A percentile compares a stretch with the other conserved stretches of the same genome.
These are phyloP conservation scores for Bisporella sp. DNA, from an alignment of 2,329 filamentous ascomycete species.

Conservation along the genomic window DNA sequence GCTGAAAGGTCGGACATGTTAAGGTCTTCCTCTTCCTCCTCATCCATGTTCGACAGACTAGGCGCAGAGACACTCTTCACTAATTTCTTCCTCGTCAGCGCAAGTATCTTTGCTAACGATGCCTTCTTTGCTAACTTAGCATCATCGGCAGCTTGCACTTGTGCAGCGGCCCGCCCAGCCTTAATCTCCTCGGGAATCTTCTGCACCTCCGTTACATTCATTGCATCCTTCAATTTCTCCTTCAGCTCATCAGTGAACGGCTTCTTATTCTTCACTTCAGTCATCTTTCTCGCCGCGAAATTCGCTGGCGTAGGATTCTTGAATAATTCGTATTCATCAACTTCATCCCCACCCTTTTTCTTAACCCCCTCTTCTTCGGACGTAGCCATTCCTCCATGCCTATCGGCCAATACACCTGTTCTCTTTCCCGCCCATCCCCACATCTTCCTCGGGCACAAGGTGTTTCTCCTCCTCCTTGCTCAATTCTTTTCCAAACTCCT, in stretches of 20 bases:
- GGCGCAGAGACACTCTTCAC: constrained; percentile 34
- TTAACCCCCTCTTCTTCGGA: constrained; percentile 65
- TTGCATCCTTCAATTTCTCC: constrained; percentile 14
- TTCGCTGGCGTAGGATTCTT: constrained; percentile 23
- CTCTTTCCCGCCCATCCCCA: constrained; percentile 81
- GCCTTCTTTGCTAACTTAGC: constrained; percentile 8
- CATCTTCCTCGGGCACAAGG: constrained; percentile 48
- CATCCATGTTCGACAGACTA: constrained; percentile 31
- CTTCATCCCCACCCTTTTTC: constrained; percentile 32
- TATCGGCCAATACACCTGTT: constrained; percentile 84
- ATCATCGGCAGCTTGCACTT: constrained; percentile 2
- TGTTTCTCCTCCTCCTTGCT: constrained; percentile 30
- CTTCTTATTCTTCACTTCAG: constrained; percentile 12
- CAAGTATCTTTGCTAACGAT: constrained; percentile 11
- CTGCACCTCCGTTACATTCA: constrained; percentile 18
- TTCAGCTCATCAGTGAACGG: constrained; percentile 15
- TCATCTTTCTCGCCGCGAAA: constrained; percentile 20
- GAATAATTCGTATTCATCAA: constrained; percentile 28
- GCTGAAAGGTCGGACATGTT: constrained; percentile 34
- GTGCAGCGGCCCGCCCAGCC: constrained; percentile 1
- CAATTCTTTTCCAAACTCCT: constrained; percentile 25
- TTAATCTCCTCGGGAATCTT: constrained; percentile 19
- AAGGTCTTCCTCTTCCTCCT: constrained; percentile 22
- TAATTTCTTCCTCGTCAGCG: constrained; percentile 12
- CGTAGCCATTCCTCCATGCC: constrained; percentile 88